Base-by-base conservation (phyloP, 2,329 filamentous ascomycete genomes). In the Fusarium oxysporum region DNA sequence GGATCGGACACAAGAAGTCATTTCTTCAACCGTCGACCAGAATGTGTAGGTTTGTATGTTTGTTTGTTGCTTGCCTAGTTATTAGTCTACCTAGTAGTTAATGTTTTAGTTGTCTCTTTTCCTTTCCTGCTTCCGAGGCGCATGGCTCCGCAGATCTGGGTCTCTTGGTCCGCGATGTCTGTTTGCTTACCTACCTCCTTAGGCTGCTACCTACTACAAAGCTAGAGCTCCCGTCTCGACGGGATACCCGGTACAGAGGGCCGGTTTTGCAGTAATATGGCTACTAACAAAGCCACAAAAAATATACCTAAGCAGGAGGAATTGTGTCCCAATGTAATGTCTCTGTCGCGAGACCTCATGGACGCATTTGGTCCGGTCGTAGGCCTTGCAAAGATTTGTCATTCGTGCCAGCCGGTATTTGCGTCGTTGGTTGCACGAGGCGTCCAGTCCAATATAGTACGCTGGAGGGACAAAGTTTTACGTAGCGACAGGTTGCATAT, bases 1-100 rank as follows among this genome's bases (percentile, higher is more conserved):
- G 32, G 64, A 44, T 53, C 32, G 19, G n/a, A 44, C 28, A 45
- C 43, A 55, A 48, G 37, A 43, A 55, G 57, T 58, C 35, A 64
- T 55, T 53, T 41, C 41, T 62, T 70, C 69, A 70, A 70, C 69
- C 32, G 64, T 65, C 54, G n/a, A 70, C 16, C 37, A 41, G 53
- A 16, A 21, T 57, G 64, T 70, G 69, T 70, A 60, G 40, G 40
- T 63, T 68, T 47, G 32, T 32, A 5, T 25, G 23, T 25, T 68
- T n/a, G 21, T 37, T 43, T 38, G 50, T 54, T 65, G 53, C 28
- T 19, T 25, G 21, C 47, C 57, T 65, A 13, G 25, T n/a, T 50
- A 16, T n/a, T 17, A 50, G 14, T 50, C 25, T 48, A 30, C 28
- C 19, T 32, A n/a, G 44, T 23, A 50, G 28, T 50, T 33, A 8